These are phyloP conservation scores for Zymoseptoria crescenta DNA, from an alignment of 2,329 filamentous ascomycete species.

Conservation along the genomic window DNA sequence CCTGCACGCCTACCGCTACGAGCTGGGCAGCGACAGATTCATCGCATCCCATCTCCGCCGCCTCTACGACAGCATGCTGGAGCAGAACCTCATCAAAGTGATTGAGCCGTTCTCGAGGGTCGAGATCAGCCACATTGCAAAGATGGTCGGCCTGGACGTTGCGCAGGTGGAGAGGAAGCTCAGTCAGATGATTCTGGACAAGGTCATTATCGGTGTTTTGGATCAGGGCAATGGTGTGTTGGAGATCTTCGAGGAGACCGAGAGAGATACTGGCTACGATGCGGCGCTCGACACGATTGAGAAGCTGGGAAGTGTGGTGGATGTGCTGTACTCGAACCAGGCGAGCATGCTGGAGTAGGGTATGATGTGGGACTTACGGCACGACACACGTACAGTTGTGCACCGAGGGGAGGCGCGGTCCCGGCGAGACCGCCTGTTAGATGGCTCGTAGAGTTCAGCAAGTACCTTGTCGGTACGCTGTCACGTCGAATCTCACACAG, in stretches of 20 bases:
- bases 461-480: neutral
- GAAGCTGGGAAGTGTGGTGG: slow-evolving; percentile 94
- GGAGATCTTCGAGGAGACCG: slow-evolving; percentile 93
- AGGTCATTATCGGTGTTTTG: slow-evolving; percentile 94
- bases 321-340: slow-evolving; percentile 96
- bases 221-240: slow-evolving; percentile 97
- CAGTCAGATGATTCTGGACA: slow-evolving; percentile 98
- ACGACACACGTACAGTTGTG: too few relatives aligned
- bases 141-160: slow-evolving; percentile 94
- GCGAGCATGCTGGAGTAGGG: slow-evolving; percentile 85
- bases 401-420: neutral
- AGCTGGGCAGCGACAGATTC: slow-evolving; percentile 90
- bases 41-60: slow-evolving; percentile 94
- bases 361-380: neutral
- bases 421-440: slow-evolving; percentile 1
- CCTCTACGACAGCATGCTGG: slow-evolving; percentile 95
- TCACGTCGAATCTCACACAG: neutral
- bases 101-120: slow-evolving; percentile 98
- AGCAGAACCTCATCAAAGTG: slow-evolving; percentile 99
- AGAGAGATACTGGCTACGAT: slow-evolving; percentile 89
- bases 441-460: neutral
- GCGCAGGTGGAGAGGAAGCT: slow-evolving; percentile 97
- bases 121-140: slow-evolving; percentile 92
- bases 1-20: slow-evolving; percentile 80
- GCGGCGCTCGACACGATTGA: slow-evolving; percentile 90